Percentiles rank a stretch among this genome's conserved stretches.
Evolutionary conservation across 768 basidiomycete species (phyloP).

Genomic region (Termitomyces sp.): DNA sequence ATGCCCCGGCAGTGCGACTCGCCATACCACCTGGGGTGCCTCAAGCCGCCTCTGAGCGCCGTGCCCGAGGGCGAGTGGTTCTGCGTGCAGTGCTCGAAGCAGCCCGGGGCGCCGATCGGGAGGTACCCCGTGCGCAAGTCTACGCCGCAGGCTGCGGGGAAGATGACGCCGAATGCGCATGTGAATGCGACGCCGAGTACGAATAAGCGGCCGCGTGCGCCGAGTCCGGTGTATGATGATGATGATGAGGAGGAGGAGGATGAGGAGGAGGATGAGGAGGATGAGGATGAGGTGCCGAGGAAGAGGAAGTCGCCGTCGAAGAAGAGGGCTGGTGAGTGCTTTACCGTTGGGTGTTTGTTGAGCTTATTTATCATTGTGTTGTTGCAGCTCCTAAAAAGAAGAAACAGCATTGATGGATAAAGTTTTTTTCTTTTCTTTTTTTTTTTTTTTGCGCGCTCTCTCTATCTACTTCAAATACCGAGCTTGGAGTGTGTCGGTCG

Average conservation of each 20-base stretch:
- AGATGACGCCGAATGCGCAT: not conserved
- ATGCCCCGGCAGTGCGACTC: slow-evolving; percentile 66
- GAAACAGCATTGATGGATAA: slow-evolving; percentile 8
- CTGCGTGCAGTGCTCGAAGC: slow-evolving; percentile 66
- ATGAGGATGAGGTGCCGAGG: slow-evolving; percentile 27
- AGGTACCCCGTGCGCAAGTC: slow-evolving; percentile 23
- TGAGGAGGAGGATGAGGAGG: slow-evolving; percentile 10
- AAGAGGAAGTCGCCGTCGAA: slow-evolving; percentile 24
- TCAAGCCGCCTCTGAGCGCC: slow-evolving; percentile 66
- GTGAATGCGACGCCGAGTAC: slow-evolving; percentile 10
- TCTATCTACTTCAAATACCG: not conserved
- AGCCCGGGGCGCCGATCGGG: slow-evolving; percentile 52
- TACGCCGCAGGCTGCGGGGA: slow-evolving; percentile 7
- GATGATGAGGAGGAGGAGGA: slow-evolving; percentile 12
- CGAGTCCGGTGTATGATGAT: slow-evolving; percentile 17
- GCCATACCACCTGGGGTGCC: slow-evolving; percentile 81
- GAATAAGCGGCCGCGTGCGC: slow-evolving; percentile 9
- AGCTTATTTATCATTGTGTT: not conserved
- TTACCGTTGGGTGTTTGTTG: not conserved
- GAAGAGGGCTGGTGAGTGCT: slow-evolving; percentile 29
- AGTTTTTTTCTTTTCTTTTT: no score
- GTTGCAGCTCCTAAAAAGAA: slow-evolving; percentile 15
- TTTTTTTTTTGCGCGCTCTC: no score
- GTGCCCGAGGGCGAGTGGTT: slow-evolving; percentile 93
- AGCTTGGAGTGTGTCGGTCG: no score